Percentiles rank a stretch among this genome's conserved stretches.
Conservation (phyloP, 169 alveolate genomes). For the Plasmodium malariae region DNA sequence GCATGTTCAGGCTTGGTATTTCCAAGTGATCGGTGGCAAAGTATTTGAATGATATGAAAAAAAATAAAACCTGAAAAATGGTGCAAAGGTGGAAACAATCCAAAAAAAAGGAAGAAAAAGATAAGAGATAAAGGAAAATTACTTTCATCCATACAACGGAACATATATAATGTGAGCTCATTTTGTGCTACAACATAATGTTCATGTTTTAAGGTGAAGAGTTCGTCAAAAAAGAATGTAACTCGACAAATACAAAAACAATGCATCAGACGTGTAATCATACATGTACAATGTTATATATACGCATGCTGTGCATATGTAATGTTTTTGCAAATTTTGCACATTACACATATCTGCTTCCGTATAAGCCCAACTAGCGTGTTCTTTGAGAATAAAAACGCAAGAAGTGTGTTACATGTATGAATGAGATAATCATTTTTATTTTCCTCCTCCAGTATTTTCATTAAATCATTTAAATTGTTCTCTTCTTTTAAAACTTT, state of each 20-base stretch:
- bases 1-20: background rate
- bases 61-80: slow-evolving; percentile 17
- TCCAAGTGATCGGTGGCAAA: background rate
- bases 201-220: too few relatives aligned
- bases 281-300: background rate
- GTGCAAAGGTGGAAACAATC: too few relatives aligned
- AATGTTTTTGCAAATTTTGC: background rate
- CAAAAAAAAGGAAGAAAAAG: background rate
- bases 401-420: background rate
- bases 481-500: slow-evolving; percentile 53
- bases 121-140: background rate
- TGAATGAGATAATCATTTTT: background rate
- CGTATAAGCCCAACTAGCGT: background rate
- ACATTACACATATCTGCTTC: slow-evolving; percentile 27
- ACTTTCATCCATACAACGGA: too few relatives aligned
- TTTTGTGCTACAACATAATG: too few relatives aligned
- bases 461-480: slow-evolving; percentile 3
- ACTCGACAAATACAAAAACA: background rate
- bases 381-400: slow-evolving; percentile 17
- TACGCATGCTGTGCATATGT: background rate
- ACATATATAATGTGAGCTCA: too few relatives aligned
- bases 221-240: too few relatives aligned
- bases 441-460: background rate
- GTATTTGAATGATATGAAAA: slow-evolving; percentile 20
- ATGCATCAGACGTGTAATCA: background rate